Evolutionary conservation across 495 filamentous ascomycete genomes (phyloP), one percentile per base, ranked within the genome.

Genomic region (Polyplosphaeria fusca): DNA sequence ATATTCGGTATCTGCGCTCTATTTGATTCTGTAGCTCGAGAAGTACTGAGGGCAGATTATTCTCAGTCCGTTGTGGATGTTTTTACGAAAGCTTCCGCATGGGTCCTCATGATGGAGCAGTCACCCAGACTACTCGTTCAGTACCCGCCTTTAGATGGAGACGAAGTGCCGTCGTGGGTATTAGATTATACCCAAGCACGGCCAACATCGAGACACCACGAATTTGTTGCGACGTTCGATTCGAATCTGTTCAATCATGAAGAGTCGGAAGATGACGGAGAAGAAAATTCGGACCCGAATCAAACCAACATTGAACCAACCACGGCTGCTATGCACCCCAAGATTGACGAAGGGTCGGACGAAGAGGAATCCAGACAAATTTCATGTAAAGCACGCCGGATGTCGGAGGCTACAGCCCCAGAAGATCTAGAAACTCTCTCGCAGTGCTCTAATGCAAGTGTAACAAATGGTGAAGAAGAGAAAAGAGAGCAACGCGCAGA

Each of bases 61-160:
- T 40, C 48, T 14, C n/a, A 40, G 19, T 40, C 48, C 14, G 19
- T 41, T 18, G 48, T 40, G 25, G 48, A 52, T 24, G 48, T 52
- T 12, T 52, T 25, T 13, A 23, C 24, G 32, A 4, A 18, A 41
- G 48, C 48, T 9, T 52, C 48, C 4, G 48, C 48, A 11, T 52
- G 48, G 48, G 20, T 52, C 5, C 48, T 52, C 5, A 52, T 52
- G 48, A 52, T 52, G 48, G 48, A 52, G 22, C 48, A 52, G 18
- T 20, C n/a, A 23, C 48, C 48, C 2, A 41, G 18, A 20, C 20
- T 41, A 23, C 35, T 52, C 5, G 22, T 52, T 4, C 30, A 52
- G 16, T 52, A 52, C 22, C 48, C 48, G 4, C 9, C 48, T 3
- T 41, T 52, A 7, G 20, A 27, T 7, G 13, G 19, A 24, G 48